phyloP scores from a whole-genome alignment of 176 grass and related monocot genomes.

The Lolium rigidum region DNA sequence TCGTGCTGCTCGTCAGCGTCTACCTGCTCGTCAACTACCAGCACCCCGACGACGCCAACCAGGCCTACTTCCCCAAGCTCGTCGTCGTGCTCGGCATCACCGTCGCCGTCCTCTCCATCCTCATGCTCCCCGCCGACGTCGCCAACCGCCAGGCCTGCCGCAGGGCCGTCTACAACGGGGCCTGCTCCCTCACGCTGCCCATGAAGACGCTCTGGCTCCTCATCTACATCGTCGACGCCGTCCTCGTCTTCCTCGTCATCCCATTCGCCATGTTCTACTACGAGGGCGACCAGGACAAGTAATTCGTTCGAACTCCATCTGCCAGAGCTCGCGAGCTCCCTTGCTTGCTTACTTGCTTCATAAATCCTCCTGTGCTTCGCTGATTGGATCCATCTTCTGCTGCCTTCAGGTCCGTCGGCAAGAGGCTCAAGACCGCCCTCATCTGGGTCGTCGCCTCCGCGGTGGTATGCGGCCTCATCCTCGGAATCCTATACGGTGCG shows the following conservation, averaged over 20 bases:
- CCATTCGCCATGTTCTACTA: slow-evolving; percentile 99
- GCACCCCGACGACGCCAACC: slow-evolving; percentile 98
- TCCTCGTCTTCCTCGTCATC: slow-evolving; percentile 96
- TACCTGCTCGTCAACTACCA: slow-evolving; percentile 99
- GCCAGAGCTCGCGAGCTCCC: too few species aligned
- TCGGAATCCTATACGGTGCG: slow-evolving; percentile 93
- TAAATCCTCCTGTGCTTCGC: not conserved
- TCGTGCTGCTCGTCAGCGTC: slow-evolving; percentile 82
- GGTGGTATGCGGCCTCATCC: slow-evolving; percentile 79
- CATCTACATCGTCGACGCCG: slow-evolving; percentile 85
- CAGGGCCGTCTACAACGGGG: slow-evolving; percentile 78
- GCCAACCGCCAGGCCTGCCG: slow-evolving; percentile 83
- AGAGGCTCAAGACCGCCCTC: slow-evolving; percentile 86
- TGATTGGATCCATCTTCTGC: slow-evolving; percentile 39
- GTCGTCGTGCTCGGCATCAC: slow-evolving; percentile 92
- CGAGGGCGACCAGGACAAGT: slow-evolving; percentile 99
- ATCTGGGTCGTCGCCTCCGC: slow-evolving; percentile 80
- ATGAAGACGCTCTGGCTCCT: slow-evolving; percentile 93
- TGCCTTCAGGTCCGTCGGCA: slow-evolving; percentile 62
- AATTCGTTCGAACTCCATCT: too few species aligned
- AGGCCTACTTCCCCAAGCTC: slow-evolving; percentile 96
- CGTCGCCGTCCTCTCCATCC: slow-evolving; percentile 91
- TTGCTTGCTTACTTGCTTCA: not conserved
- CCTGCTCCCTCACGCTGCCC: slow-evolving; percentile 80
- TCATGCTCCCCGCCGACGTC: slow-evolving; percentile 99